A percentile compares a stretch with the other conserved stretches of the same genome.
Evolutionary conservation across 2,329 filamentous ascomycete genomes (phyloP).

Genomic region (Arthrobotrys entomopaga): DNA sequence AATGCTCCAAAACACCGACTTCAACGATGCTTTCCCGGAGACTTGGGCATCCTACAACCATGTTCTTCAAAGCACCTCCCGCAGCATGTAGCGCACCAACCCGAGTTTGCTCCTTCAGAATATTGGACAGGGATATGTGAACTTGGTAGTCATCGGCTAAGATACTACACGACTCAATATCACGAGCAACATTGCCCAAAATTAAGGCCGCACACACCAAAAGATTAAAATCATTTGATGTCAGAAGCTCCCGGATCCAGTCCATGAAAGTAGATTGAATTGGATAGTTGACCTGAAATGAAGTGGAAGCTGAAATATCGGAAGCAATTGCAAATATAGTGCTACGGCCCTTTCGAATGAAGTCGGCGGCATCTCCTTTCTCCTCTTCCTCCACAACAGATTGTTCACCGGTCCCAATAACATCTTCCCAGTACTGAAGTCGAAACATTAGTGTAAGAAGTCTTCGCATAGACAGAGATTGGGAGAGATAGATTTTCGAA

Average conservation of each 20-base stretch:
- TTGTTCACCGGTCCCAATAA: not conserved
- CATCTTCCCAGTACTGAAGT: constrained; percentile 34
- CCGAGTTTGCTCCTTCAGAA: constrained; percentile 61
- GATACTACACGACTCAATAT: constrained; percentile 62
- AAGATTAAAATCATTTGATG: constrained; percentile 62
- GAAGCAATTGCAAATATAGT: constrained; percentile 54
- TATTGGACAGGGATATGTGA: constrained; percentile 62
- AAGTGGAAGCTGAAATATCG: constrained; percentile 55
- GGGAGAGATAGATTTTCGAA: constrained; percentile 5
- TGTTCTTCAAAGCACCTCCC: constrained; percentile 65
- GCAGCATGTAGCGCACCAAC: constrained; percentile 64
- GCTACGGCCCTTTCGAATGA: constrained; percentile 53
- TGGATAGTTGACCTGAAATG: constrained; percentile 61
- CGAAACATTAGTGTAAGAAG: constrained; percentile 21
- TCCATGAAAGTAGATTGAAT: constrained; percentile 61
- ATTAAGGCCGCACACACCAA: constrained; percentile 65
- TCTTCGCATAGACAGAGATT: constrained; percentile 4
- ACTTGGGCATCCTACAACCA: constrained; percentile 61
- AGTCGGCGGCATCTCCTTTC: constrained; percentile 13
- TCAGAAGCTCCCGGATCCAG: constrained; percentile 62
- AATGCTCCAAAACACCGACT: constrained; percentile 24
- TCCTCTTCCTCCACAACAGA: constrained; percentile 17
- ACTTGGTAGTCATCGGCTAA: constrained; percentile 63
- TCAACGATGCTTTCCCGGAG: constrained; percentile 21
- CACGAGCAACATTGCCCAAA: constrained; percentile 65